phyloP scores from a whole-genome alignment of 176 grass and related monocot species.

The Chrysopogon serrulatus region DNA sequence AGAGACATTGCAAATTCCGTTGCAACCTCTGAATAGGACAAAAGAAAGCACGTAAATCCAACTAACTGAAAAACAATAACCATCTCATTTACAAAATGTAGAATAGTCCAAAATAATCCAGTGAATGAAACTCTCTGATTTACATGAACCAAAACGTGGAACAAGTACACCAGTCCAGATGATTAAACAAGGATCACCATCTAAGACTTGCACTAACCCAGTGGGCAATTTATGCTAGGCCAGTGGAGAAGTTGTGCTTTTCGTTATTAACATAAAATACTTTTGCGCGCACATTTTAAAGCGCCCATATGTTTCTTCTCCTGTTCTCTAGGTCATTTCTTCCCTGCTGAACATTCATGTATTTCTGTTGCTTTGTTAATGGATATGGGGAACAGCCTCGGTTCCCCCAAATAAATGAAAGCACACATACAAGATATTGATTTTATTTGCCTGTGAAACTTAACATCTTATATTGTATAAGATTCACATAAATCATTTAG shows the following conservation, averaged over 20 bases:
- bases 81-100: neutral
- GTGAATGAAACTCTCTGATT: neutral
- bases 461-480: neutral
- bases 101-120: neutral
- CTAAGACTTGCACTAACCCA: neutral
- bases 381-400: too few species aligned
- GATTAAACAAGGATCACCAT: neutral
- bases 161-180: neutral
- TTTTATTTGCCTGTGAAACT: neutral
- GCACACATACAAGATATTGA: neutral
- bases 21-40: conserved; percentile 52
- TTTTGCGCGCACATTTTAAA: neutral
- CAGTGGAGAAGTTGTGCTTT: neutral
- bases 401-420: too few species aligned
- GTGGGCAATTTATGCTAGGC: neutral
- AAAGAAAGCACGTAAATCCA: neutral
- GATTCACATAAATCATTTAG: neutral
- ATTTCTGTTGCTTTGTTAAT: neutral
- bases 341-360: neutral
- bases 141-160: neutral
- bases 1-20: conserved; percentile 82
- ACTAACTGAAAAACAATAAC: neutral
- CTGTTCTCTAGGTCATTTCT: neutral
- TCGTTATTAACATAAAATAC: neutral
- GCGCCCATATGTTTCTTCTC: neutral